These are phyloP conservation scores for Paramecium tetraurelia DNA, from an alignment of 73 alveolate species.

Conservation along the genomic window DNA sequence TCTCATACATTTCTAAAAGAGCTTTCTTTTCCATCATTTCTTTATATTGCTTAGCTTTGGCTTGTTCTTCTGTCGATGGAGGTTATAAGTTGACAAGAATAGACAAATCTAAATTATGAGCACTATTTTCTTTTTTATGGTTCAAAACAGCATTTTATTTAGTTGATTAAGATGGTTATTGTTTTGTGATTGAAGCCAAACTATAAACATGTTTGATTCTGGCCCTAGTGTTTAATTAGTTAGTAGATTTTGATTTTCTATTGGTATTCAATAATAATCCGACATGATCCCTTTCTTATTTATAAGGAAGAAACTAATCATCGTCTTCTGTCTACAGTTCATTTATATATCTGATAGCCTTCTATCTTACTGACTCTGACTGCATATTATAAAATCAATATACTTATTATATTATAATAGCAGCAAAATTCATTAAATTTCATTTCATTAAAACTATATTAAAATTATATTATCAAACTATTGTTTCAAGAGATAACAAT, in stretches of 20 bases:
- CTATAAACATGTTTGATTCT: neutral
- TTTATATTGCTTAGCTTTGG: neutral
- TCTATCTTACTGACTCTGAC: constrained; percentile 7
- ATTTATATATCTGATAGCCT: constrained; percentile 25
- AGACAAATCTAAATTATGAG: constrained; percentile 1
- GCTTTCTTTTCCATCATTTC: constrained; percentile 34
- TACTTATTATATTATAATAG: neutral
- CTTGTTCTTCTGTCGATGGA: neutral
- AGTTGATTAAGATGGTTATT: neutral
- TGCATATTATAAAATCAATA: neutral
- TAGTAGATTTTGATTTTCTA: neutral
- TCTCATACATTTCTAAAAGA: neutral
- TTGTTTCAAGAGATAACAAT: too few species aligned
- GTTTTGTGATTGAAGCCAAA: neutral
- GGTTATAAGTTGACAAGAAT: neutral
- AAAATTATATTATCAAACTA: too few species aligned
- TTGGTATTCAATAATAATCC: neutral
- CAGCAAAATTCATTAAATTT: neutral
- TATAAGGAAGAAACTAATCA: neutral
- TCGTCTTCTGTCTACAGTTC: neutral
- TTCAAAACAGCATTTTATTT: neutral
- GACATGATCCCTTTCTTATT: neutral
- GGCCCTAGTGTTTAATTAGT: neutral
- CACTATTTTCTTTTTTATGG: neutral
- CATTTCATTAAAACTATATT: neutral